Evolutionary conservation across 495 filamentous ascomycete genomes (phyloP), one percentile per base, ranked within the genome.

Genomic region (Tuber magnatum): DNA sequence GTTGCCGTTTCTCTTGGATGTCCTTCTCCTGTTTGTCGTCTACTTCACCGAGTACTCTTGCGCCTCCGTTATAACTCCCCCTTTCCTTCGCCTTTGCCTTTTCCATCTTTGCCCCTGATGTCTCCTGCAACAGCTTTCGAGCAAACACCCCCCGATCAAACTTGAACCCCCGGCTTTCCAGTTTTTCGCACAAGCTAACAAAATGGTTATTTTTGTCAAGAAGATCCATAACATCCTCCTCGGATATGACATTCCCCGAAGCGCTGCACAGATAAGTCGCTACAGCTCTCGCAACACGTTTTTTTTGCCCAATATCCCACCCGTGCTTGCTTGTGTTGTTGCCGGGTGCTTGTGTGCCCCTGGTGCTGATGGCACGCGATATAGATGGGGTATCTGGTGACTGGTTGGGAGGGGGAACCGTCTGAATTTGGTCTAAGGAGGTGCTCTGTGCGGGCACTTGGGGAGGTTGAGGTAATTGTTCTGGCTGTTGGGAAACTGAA

Each of bases 101-200:
- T 18, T 3, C 68, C n/a, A 12, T 24, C 48, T 32, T 42, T 16
- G 24, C 61, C 28, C 41, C 77, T 7, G 75, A 77, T 6, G 75
- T 74, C 73, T 80, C 78, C 2, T 73, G 73, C n/a, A 81, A 74
- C 16, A 80, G 69, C 48, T 69, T 77, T 32, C 79, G 71, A n/a
- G 80, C 81, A 74, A 81, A 81, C 43, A 65, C 72, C 0, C 78
- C 75, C 18, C 80, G 72, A 51, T 81, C 75, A 28, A 81, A 78
- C n/a, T 71, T 38, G 35, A 78, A 81, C 14, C 80, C 80, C 61
- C 74, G 72, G 5, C 44, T 68, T 42, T 81, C 80, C 3, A 81
- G 56, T 46, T 75, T 65, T 42, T 78, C 75, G 40, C 80, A 81
- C 43, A 81, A 43, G 2, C 69, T 42, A 16, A 77, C 72, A 24